A percentile compares a stretch with the other conserved stretches of the same genome.
Evolutionary conservation across 441 rosid species (phyloP).

Genomic region (Erysimum cheiri): DNA sequence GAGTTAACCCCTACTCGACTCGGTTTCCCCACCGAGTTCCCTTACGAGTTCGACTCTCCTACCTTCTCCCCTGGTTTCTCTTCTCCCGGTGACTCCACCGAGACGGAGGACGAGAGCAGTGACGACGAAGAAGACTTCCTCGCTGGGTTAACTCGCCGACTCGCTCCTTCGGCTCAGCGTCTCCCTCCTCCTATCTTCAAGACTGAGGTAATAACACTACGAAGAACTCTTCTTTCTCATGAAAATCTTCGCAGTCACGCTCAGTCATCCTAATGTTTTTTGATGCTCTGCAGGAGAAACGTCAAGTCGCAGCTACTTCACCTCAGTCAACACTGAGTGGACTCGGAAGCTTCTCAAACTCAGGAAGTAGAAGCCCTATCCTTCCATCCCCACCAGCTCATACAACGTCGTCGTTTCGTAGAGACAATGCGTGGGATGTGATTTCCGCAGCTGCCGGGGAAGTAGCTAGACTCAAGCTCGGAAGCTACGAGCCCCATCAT

Average conservation of each 20-base stretch:
- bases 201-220: slow-evolving; percentile 46
- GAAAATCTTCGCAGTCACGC: not conserved
- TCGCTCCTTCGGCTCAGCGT: slow-evolving; percentile 65
- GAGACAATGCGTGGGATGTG: slow-evolving; percentile 72
- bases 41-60: slow-evolving; percentile 73
- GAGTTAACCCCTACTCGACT: slow-evolving; percentile 47
- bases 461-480: slow-evolving; percentile 69
- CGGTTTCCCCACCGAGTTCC: slow-evolving; percentile 75
- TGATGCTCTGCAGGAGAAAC: slow-evolving; percentile 39
- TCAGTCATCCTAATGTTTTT: not conserved
- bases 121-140: slow-evolving; percentile 87
- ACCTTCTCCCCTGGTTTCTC: slow-evolving; percentile 49
- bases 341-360: slow-evolving; percentile 64
- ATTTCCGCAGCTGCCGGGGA: slow-evolving; percentile 80
- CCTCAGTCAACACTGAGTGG: slow-evolving; percentile 89
- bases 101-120: slow-evolving; percentile 64
- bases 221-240: not conserved
- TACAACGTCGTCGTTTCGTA: slow-evolving; percentile 58
- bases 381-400: slow-evolving; percentile 42
- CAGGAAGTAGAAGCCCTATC: slow-evolving; percentile 65
- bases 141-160: slow-evolving; percentile 74
- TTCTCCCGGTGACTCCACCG: slow-evolving; percentile 69
- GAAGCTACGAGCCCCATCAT: slow-evolving; percentile 39
- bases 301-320: slow-evolving; percentile 58
- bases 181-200: slow-evolving; percentile 42